Evolutionary conservation across 257 asterid species (phyloP), one percentile per base, ranked within the genome.

Genomic region (Nicotiana sylvestris): DNA sequence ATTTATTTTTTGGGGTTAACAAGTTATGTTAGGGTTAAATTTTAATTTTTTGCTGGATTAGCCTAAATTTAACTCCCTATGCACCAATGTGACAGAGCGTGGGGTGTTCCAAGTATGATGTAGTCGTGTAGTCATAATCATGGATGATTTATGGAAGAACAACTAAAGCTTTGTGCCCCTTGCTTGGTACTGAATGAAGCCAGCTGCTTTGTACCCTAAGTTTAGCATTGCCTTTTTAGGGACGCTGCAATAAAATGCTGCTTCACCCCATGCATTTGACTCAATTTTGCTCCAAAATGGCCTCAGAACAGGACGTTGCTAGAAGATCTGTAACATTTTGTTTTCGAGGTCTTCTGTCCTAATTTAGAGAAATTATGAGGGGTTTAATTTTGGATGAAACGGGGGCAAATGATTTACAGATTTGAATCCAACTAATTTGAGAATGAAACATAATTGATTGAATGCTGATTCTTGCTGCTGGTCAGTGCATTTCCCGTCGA

Each of bases 401-500:
- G 35, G n/a, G 37, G 13, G 18, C 70, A 17, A 29, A 61, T n/a
- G 32, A 2, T 13, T 74, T 46, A 1, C 12, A 25, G 0, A 72
- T 72, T 43, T 43, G 78, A 39, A 21, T 43, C 58, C 9, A 17
- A 67, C 7, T 18, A 35, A 35, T 29, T n/a, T 1, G 17, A 37
- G 16, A 68, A 69, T 18, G 77, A 37, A 69, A 18, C 56, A 17
- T 68, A 37, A 37, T 9, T 69, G 77, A 8, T 37, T 18, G 32
- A 37, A 4, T 69, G 56, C 32, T n/a, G 18, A 37, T 69, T 68
- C 77, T 70, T 72, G 37, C 78, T 72, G 46, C 78, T 72, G 78
- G 78, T 13, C 7, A 39, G 78, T 72, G 37, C 37, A 1, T 39
- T 69, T 39, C 21, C 78, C 3, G 57, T 11, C 11, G 21, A n/a